Percentiles rank a stretch among this genome's conserved stretches.
Conservation (phyloP, 139 green algal species). For the Zygnema circumcarinatum region DNA sequence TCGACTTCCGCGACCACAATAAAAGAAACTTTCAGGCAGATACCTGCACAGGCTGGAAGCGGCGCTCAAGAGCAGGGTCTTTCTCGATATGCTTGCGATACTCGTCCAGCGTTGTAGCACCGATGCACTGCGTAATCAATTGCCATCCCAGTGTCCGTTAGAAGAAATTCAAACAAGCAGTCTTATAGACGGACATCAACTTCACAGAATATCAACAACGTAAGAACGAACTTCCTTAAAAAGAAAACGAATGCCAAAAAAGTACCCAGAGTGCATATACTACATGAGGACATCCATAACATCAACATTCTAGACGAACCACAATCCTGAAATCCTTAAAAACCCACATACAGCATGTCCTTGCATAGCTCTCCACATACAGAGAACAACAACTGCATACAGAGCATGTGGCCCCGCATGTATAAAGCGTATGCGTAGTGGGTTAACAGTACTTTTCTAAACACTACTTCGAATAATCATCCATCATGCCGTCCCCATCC, state of each 20-base stretch:
- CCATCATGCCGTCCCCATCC: neutral
- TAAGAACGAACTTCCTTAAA: neutral
- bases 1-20: no score
- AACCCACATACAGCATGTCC: no score
- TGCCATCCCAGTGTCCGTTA: neutral
- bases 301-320: no score
- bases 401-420: no score
- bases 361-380: no score
- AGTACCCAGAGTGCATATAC: no score
- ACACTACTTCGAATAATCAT: neutral
- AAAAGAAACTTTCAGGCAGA: no score
- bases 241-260: slow-evolving; percentile 16
- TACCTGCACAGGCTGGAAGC: slow-evolving; percentile 69
- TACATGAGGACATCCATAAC: no score
- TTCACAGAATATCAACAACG: slow-evolving; percentile 18
- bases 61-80: slow-evolving; percentile 94
- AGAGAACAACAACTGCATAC: no score
- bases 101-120: slow-evolving; percentile 98
- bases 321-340: no score
- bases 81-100: slow-evolving; percentile 99
- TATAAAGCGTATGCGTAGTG: no score
- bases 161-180: slow-evolving; percentile 33
- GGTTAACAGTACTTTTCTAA: no score
- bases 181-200: neutral
- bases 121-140: slow-evolving; percentile 96